Percentiles rank a stretch among this genome's conserved stretches.
These are phyloP conservation scores for Cicer yamashitae DNA, from an alignment of 306 rosid genomes.

Conservation along the genomic window DNA sequence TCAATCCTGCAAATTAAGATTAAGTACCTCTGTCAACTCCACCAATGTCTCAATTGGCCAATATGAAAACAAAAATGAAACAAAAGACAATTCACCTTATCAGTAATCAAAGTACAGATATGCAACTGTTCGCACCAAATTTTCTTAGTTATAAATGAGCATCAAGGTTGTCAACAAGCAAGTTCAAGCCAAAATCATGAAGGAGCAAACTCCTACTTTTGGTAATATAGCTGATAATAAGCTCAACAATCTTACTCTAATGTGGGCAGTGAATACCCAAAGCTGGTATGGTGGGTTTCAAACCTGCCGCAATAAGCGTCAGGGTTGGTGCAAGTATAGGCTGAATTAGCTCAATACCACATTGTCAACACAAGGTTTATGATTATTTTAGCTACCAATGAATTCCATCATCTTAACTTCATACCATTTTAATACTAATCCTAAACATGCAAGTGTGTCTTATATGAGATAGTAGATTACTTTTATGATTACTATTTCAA, in stretches of 20 bases:
- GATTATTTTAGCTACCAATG: background rate
- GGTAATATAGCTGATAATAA: conserved; percentile 18
- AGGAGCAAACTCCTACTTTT: conserved; percentile 11
- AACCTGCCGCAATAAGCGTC: background rate
- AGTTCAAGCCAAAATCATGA: background rate
- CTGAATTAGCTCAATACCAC: background rate
- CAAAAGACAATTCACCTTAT: conserved; percentile 26
- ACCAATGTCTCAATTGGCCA: conserved; percentile 36
- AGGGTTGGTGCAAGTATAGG: background rate
- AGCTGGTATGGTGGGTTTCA: background rate
- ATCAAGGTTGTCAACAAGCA: conserved; percentile 17
- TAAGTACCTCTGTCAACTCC: conserved; percentile 21
- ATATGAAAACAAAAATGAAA: conserved; percentile 34
- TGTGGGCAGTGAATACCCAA: background rate
- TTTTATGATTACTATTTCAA: background rate
- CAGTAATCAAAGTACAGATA: conserved; percentile 11
- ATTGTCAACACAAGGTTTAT: background rate
- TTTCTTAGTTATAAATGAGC: conserved; percentile 32
- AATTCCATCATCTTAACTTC: conserved; percentile 10
- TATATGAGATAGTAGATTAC: conserved; percentile 5
- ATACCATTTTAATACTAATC: background rate
- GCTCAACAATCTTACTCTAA: background rate
- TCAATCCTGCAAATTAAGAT: conserved; percentile 70
- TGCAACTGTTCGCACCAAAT: conserved; percentile 29
- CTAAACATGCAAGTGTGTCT: background rate